Evolutionary conservation across 2,329 filamentous ascomycete genomes (phyloP).

Genomic region (Penicillium palitans): DNA sequence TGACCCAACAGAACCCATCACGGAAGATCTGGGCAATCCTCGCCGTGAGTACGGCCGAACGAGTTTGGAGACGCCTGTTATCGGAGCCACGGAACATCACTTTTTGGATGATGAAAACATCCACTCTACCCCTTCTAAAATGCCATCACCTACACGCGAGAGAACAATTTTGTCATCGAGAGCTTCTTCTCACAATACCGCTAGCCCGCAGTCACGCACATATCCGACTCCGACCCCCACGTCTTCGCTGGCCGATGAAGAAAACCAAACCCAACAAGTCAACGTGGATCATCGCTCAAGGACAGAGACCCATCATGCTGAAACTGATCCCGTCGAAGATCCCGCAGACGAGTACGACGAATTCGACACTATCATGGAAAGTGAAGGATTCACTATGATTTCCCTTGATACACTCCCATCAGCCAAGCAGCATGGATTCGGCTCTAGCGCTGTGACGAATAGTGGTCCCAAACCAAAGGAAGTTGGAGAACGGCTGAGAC

Average conservation of each 20-base stretch:
- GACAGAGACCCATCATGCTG: slow-evolving; percentile 14
- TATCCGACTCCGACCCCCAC: slow-evolving; percentile 44
- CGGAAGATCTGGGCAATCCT: slow-evolving; percentile 11
- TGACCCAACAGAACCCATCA: slow-evolving; percentile 16
- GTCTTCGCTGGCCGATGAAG: slow-evolving; percentile 42
- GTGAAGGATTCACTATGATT: slow-evolving; percentile 60
- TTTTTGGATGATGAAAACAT: slow-evolving; percentile 31
- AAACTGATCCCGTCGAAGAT: slow-evolving; percentile 19
- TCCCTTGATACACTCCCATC: slow-evolving; percentile 56
- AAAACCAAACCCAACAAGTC: slow-evolving; percentile 23
- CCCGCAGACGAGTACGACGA: slow-evolving; percentile 50
- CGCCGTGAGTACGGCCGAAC: slow-evolving; percentile 24
- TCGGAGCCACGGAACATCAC: slow-evolving; percentile 31
- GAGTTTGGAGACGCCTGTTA: slow-evolving; percentile 34
- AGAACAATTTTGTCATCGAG: slow-evolving; percentile 31
- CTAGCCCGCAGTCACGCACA: slow-evolving; percentile 35
- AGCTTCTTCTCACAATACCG: slow-evolving; percentile 37
- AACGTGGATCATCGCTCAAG: slow-evolving; percentile 4
- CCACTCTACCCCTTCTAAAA: slow-evolving; percentile 38
- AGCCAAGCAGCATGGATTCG: slow-evolving; percentile 45
- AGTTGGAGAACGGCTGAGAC: slow-evolving; percentile 28
- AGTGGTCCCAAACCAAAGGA: slow-evolving; percentile 29
- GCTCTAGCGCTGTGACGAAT: slow-evolving; percentile 33
- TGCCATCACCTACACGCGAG: slow-evolving; percentile 34
- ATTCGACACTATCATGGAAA: slow-evolving; percentile 58